A percentile compares a stretch with the other conserved stretches of the same genome.
phyloP scores from a whole-genome alignment of 306 rosid species.

The Corylus americana region DNA sequence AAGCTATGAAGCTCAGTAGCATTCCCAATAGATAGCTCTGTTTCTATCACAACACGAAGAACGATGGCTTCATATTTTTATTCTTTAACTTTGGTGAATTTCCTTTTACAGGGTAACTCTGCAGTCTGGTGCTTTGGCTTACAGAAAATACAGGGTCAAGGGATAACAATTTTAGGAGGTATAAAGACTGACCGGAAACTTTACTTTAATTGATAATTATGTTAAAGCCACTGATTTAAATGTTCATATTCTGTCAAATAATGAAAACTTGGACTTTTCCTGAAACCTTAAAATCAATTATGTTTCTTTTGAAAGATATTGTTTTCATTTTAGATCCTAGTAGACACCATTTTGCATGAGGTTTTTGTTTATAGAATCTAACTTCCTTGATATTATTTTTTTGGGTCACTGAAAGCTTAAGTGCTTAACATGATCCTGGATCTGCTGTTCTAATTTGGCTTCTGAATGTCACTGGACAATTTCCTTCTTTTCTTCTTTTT shows the following conservation, averaged over 20 bases:
- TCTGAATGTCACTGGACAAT: neutral
- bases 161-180: constrained; percentile 93
- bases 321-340: neutral
- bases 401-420: neutral
- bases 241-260: neutral
- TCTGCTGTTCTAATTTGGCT: neutral
- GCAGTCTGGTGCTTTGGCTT: constrained; percentile 94
- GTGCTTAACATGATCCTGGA: too few species aligned
- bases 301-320: neutral
- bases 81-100: constrained; percentile 20
- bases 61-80: constrained; percentile 20
- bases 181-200: constrained; percentile 22
- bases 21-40: neutral
- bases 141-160: constrained; percentile 81
- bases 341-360: neutral
- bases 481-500: neutral
- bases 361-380: neutral
- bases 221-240: neutral
- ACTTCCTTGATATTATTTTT: neutral
- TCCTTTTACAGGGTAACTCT: constrained; percentile 57
- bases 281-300: neutral
- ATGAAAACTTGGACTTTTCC: neutral
- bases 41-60: neutral
- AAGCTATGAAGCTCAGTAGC: neutral
- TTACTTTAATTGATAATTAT: neutral